These are phyloP conservation scores for Saccharum hybrid DNA, from an alignment of 202 grass and related monocot species.

Conservation along the genomic window DNA sequence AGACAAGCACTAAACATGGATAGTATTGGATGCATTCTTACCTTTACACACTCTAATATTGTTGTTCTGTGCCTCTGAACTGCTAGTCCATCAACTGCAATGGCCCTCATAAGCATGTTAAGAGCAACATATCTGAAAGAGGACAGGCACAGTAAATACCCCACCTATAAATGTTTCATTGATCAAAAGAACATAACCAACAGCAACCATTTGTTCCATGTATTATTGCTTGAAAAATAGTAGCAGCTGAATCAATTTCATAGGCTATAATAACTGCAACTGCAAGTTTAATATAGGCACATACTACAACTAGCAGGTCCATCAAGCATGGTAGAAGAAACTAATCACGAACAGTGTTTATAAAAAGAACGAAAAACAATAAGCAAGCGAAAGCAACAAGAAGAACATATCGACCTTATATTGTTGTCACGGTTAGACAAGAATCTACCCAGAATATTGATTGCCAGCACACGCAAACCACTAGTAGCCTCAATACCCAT, in stretches of 20 bases:
- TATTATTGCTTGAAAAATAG: slow-evolving; percentile 33
- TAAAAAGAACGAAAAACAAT: background rate
- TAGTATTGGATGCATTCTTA: slow-evolving; percentile 30
- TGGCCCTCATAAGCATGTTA: slow-evolving; percentile 93
- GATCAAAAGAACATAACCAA: slow-evolving; percentile 38
- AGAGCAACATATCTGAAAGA: slow-evolving; percentile 93
- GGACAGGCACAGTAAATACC: slow-evolving; percentile 33
- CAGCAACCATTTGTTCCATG: background rate
- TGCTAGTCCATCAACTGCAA: slow-evolving; percentile 87
- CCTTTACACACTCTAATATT: slow-evolving; percentile 98
- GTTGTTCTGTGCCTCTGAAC: slow-evolving; percentile 96
- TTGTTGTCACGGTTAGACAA: slow-evolving; percentile 98
- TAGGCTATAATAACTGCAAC: slow-evolving; percentile 22
- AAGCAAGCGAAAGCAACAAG: slow-evolving; percentile 18
- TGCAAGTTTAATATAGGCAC: slow-evolving; percentile 28
- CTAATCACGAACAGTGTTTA: background rate
- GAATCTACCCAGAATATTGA: slow-evolving; percentile 99
- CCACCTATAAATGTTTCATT: slow-evolving; percentile 19
- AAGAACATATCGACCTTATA: slow-evolving; percentile 71
- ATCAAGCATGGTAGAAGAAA: slow-evolving; percentile 19
- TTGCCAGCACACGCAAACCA: slow-evolving; percentile 91
- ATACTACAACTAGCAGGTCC: slow-evolving; percentile 22
- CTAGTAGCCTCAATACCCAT: slow-evolving; percentile 96
- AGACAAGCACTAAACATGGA: slow-evolving; percentile 14
- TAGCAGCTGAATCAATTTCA: slow-evolving; percentile 15